Conservation (phyloP, 176 grass and related monocot species). For the Bolboschoenus planiculmis region DNA sequence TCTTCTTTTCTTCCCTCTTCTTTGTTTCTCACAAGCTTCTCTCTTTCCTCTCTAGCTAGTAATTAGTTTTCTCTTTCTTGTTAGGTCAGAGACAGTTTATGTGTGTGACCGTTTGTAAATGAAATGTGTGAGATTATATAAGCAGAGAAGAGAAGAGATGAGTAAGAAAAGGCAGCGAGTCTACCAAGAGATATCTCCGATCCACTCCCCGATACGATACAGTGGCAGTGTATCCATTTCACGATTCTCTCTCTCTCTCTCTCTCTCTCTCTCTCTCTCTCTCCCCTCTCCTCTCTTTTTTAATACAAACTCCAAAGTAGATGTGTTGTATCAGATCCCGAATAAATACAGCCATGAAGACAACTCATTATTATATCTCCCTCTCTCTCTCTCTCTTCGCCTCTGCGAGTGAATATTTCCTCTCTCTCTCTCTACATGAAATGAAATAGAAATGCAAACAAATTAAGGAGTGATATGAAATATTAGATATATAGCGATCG, state of each 20-base stretch:
- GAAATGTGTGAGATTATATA: neutral
- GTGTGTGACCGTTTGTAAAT: neutral
- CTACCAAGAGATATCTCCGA: constrained; percentile 10
- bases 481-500: neutral
- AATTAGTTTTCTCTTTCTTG: neutral
- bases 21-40: neutral
- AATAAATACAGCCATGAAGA: constrained; percentile 12
- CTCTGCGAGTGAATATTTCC: neutral
- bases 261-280: too few species aligned
- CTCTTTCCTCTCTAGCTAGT: too few species aligned
- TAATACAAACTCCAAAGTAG: constrained; percentile 25
- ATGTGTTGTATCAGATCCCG: constrained; percentile 7
- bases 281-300: too few species aligned
- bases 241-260: too few species aligned
- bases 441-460: neutral
- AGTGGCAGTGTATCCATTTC: neutral
- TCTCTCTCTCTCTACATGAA: neutral
- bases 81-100: neutral
- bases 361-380: neutral
- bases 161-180: constrained; percentile 6
- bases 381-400: neutral
- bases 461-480: neutral
- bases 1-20: neutral
- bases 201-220: neutral
- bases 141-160: neutral